Conservation (phyloP, 192 early-diverging fungal species). For the Coemansia sp. region DNA sequence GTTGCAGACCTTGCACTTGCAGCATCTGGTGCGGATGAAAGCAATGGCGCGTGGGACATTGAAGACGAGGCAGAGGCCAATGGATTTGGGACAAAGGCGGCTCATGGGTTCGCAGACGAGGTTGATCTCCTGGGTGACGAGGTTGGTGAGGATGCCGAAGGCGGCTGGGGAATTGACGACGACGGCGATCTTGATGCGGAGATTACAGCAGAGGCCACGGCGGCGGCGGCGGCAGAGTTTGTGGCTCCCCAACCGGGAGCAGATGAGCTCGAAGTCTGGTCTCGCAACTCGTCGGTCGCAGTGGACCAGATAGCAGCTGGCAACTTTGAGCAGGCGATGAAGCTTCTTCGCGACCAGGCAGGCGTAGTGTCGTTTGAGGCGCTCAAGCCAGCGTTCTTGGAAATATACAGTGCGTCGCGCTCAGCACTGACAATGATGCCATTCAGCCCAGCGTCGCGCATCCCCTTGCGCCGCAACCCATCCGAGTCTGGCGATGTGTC, state of each 20-base stretch:
- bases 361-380: constrained; percentile 92
- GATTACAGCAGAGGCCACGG: constrained; percentile 56
- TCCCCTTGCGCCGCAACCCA: constrained; percentile 70
- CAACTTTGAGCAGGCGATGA: constrained; percentile 93
- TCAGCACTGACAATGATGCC: constrained; percentile 64
- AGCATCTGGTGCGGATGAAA: constrained; percentile 54
- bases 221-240: constrained; percentile 58
- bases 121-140: constrained; percentile 54
- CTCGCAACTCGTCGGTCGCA: constrained; percentile 81
- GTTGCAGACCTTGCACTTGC: constrained; percentile 62
- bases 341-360: constrained; percentile 88
- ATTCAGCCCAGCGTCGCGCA: constrained; percentile 59
- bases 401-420: constrained; percentile 77
- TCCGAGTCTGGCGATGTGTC: constrained; percentile 54
- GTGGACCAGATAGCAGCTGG: constrained; percentile 95
- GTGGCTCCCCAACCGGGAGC: constrained; percentile 75
- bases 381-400: constrained; percentile 84
- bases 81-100: constrained; percentile 20
- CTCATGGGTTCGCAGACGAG: constrained; percentile 56
- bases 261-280: constrained; percentile 72
- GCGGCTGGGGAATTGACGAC: constrained; percentile 89
- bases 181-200: constrained; percentile 72
- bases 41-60: constrained; percentile 75
- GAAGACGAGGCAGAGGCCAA: constrained; percentile 56
- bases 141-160: constrained; percentile 50